These are phyloP conservation scores for Beta vulgaris DNA, from an alignment of 148 eudicot species.

Conservation along the genomic window DNA sequence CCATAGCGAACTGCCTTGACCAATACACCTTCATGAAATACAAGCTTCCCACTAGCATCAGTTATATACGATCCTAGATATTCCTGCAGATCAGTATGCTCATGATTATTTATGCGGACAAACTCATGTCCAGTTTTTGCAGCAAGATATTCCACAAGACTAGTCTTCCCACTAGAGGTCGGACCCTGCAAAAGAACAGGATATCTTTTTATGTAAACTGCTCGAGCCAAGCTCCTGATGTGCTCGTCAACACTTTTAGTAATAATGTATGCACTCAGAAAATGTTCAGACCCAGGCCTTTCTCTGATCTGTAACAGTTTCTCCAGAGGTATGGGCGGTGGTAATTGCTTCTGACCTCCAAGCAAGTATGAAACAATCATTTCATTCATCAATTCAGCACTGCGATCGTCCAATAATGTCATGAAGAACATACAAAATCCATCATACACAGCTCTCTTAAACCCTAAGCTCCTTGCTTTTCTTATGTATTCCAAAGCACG, in stretches of 20 bases:
- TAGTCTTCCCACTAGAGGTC: conserved; percentile 97
- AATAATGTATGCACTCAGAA: conserved; percentile 56
- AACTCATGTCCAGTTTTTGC: conserved; percentile 81
- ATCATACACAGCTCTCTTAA: conserved; percentile 68
- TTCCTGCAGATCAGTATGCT: conserved; percentile 96
- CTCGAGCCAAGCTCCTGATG: conserved; percentile 70
- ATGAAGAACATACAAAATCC: conserved; percentile 93
- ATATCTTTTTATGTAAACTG: conserved; percentile 72
- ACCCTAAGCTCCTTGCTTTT: conserved; percentile 51
- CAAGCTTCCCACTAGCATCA: conserved; percentile 76
- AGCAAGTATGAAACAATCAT: conserved; percentile 45
- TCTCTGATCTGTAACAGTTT: conserved; percentile 38
- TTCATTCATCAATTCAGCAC: conserved; percentile 64
- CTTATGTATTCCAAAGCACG: conserved; percentile 84
- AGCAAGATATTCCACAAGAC: conserved; percentile 93
- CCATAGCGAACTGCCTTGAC: conserved; percentile 94
- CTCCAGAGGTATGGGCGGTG: conserved; percentile 44
- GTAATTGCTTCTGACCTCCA: conserved; percentile 45
- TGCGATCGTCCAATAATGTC: conserved; percentile 63
- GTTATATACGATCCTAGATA: conserved; percentile 93
- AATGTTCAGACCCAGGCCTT: conserved; percentile 34
- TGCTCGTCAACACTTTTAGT: conserved; percentile 79
- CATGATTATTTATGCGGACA: conserved; percentile 96
- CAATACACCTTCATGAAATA: conserved; percentile 82
- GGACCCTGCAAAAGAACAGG: conserved; percentile 98